Conservation (phyloP, 129 eudicot genomes). For the Escallonia rubra region DNA sequence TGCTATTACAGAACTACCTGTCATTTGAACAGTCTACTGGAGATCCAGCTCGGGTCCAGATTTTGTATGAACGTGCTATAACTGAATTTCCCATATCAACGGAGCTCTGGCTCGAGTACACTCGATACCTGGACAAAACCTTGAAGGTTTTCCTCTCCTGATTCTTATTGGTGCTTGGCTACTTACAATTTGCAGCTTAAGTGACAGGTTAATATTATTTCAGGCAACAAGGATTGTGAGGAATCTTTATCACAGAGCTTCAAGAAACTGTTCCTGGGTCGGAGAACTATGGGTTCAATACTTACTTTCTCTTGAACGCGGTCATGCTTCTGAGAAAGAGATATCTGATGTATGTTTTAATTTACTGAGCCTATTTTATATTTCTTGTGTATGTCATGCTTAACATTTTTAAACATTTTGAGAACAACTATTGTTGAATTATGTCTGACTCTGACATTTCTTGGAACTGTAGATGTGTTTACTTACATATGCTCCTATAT, state of each 20-base stretch:
- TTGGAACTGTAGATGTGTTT: background rate
- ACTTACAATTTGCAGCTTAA: background rate
- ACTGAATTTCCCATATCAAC: constrained; percentile 71
- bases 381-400: background rate
- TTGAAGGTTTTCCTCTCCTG: constrained; percentile 51
- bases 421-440: too few species aligned
- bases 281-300: constrained; percentile 84
- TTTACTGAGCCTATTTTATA: constrained; percentile 1
- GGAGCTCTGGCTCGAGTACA: constrained; percentile 89
- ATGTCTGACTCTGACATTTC: background rate
- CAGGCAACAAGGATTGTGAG: constrained; percentile 66
- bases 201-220: constrained; percentile 9
- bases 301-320: constrained; percentile 74
- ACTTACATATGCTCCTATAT: background rate
- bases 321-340: constrained; percentile 70
- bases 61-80: constrained; percentile 83
- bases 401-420: background rate
- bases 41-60: constrained; percentile 86
- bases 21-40: constrained; percentile 80
- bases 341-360: constrained; percentile 59
- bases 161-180: constrained; percentile 5
- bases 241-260: constrained; percentile 55
- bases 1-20: constrained; percentile 59
- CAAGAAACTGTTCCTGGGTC: constrained; percentile 92
- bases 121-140: constrained; percentile 69